Evolutionary conservation across 768 basidiomycete genomes (phyloP).

Genomic region (Lactifluus hygrophoroides): DNA sequence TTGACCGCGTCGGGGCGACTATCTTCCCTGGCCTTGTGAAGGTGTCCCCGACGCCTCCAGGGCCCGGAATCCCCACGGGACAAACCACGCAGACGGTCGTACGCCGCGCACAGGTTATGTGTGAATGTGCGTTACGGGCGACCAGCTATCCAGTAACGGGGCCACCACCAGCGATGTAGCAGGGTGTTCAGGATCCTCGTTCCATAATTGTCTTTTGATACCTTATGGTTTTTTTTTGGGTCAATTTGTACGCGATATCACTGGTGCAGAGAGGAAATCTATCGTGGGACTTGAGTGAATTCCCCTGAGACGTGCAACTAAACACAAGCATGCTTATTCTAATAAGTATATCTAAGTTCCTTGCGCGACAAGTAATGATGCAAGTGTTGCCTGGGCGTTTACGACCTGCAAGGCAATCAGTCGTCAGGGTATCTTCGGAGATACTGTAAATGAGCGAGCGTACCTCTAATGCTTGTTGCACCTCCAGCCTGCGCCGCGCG

Average conservation of each 20-base stretch:
- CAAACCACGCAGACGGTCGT: slow-evolving; percentile 66
- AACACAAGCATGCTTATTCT: neutral
- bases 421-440: slow-evolving; percentile 4
- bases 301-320: neutral
- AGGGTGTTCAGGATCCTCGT: neutral
- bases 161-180: neutral
- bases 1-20: slow-evolving; percentile 71
- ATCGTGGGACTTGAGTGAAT: neutral
- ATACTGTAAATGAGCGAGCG: neutral
- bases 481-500: slow-evolving; percentile 79
- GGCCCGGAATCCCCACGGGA: slow-evolving; percentile 30
- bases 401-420: slow-evolving; percentile 47
- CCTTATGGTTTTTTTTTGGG: neutral
- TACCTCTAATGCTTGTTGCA: slow-evolving; percentile 87
- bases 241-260: neutral
- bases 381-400: slow-evolving; percentile 75
- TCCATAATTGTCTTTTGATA: neutral
- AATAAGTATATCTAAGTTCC: slow-evolving; percentile 4
- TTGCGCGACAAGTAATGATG: slow-evolving; percentile 65
- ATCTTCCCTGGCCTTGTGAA: slow-evolving; percentile 87
- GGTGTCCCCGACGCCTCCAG: slow-evolving; percentile 40
- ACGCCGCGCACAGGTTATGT: slow-evolving; percentile 77
- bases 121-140: slow-evolving; percentile 62
- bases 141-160: slow-evolving; percentile 8
- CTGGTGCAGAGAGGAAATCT: neutral